These are phyloP conservation scores for Wickerhamomyces chambardii DNA, from an alignment of 805 yeast species.

Conservation along the genomic window DNA sequence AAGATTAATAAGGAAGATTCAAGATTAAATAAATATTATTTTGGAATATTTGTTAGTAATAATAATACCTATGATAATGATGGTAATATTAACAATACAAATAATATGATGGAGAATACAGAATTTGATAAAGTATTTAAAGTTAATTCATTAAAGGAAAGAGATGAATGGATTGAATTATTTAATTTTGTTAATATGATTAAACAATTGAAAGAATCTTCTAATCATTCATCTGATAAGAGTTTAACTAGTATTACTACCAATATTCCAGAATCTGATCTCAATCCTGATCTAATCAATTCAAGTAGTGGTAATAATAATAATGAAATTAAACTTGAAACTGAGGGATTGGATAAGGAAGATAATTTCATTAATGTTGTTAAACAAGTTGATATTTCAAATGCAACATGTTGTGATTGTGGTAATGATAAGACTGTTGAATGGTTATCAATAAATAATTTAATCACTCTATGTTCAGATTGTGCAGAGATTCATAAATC, in stretches of 20 bases:
- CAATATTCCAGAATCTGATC: too few relatives aligned
- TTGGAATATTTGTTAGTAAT: constrained; percentile 37
- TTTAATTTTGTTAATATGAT: constrained; percentile 43
- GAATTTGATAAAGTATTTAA: constrained; percentile 66
- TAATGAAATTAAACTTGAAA: too few relatives aligned
- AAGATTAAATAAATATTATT: constrained; percentile 36
- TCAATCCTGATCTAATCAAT: too few relatives aligned
- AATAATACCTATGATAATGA: constrained; percentile 22
- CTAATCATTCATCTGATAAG: not conserved
- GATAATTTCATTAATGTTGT: constrained; percentile 14
- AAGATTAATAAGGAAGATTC: constrained; percentile 1
- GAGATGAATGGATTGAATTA: constrained; percentile 58
- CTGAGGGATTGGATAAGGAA: not conserved
- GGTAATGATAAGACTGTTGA: constrained; percentile 56
- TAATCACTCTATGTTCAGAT: constrained; percentile 69
- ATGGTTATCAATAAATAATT: constrained; percentile 76
- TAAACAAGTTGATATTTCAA: constrained; percentile 35
- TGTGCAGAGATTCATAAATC: constrained; percentile 89
- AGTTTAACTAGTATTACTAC: too few relatives aligned
- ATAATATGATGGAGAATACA: too few relatives aligned
- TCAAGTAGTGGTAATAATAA: too few relatives aligned
- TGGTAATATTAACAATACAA: too few relatives aligned
- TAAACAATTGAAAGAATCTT: constrained; percentile 12
- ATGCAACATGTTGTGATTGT: constrained; percentile 74
- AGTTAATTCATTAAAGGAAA: constrained; percentile 59